phyloP scores from a whole-genome alignment of 495 filamentous ascomycete genomes.

The Hyaloscypha finlandica region DNA sequence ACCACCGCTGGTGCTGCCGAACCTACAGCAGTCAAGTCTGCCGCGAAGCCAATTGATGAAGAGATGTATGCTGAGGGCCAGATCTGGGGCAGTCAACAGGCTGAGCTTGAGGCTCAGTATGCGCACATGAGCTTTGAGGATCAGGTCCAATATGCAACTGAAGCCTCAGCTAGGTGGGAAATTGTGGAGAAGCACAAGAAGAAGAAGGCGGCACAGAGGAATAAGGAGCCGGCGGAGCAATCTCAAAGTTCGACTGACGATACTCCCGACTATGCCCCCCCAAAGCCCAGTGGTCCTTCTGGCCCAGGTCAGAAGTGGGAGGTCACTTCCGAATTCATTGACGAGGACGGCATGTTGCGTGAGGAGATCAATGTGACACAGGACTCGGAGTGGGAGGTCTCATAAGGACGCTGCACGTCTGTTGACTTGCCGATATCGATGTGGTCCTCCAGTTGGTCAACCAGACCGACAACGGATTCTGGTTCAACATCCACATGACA shows the following conservation, averaged over 20 bases:
- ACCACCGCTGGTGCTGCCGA: slow-evolving; percentile 8
- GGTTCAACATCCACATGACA: neutral
- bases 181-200: slow-evolving; percentile 56
- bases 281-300: slow-evolving; percentile 18
- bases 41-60: slow-evolving; percentile 33
- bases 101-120: slow-evolving; percentile 40
- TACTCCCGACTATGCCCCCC: slow-evolving; percentile 8
- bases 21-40: neutral
- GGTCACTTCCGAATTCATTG: neutral
- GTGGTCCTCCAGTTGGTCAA: neutral
- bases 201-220: slow-evolving; percentile 17
- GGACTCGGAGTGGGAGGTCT: slow-evolving; percentile 28
- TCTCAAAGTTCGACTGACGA: slow-evolving; percentile 14
- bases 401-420: slow-evolving; percentile 6
- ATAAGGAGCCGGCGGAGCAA: neutral
- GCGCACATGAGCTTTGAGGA: slow-evolving; percentile 78
- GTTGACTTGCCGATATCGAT: neutral
- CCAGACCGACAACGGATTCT: neutral
- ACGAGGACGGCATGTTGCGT: slow-evolving; percentile 4
- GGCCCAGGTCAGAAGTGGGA: slow-evolving; percentile 25
- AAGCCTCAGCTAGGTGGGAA: slow-evolving; percentile 76
- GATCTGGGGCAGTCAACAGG: slow-evolving; percentile 15
- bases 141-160: slow-evolving; percentile 66
- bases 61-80: slow-evolving; percentile 21
- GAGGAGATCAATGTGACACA: slow-evolving; percentile 5